Evolutionary conservation across 768 basidiomycete species (phyloP), one percentile per base, ranked within the genome.

Genomic region (Imleria badia): DNA sequence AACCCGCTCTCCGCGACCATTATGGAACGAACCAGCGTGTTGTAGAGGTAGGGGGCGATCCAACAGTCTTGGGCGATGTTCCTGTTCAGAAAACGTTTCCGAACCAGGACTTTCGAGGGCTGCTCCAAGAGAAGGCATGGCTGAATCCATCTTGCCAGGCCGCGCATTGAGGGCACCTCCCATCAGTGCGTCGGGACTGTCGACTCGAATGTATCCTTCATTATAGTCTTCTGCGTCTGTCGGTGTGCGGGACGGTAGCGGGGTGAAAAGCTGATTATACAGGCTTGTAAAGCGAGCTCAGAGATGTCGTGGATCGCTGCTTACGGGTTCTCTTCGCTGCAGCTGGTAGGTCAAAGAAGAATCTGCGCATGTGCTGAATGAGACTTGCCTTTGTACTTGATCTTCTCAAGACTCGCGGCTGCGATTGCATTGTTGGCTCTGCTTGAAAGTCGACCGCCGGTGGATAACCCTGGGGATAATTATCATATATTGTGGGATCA

Each of bases 241-340:
- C 19, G 69, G 71, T 8, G 61, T 56, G 33, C 69, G 69, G 35
- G 69, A 71, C 22, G 71, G 69, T 22, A 71, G 45, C 22, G 69
- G 69, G 22, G 69, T 71, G 51, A 71, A 71, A 45, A 72, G 15
- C 69, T 71, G 34, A 44, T 41, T 30, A 54, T 26, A 35, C 19
- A 20, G n/a, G 20, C 26, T 36, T 43, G 45, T 63, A 48, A 59
- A 56, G 39, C 51, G 58, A 52, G 31, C 22, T 49, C 43, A 43
- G 13, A 40, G 41, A 36, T 31, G 22, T 10, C 23, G n/a, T 44
- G 41, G 44, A 40, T 35, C 43, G 29, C 19, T 47, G 36, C 69
- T 67, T 48, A 71, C 69, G 23, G 71, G 69, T 31, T 72, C 67
- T 40, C 61, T 66, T 53, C 71, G 64, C 69, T 71, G 53, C n/a